A percentile compares a stretch with the other conserved stretches of the same genome.
These are phyloP conservation scores for Sphagnum fallax DNA, from an alignment of 228 moss, liverwort and hornwort species.

Conservation along the genomic window DNA sequence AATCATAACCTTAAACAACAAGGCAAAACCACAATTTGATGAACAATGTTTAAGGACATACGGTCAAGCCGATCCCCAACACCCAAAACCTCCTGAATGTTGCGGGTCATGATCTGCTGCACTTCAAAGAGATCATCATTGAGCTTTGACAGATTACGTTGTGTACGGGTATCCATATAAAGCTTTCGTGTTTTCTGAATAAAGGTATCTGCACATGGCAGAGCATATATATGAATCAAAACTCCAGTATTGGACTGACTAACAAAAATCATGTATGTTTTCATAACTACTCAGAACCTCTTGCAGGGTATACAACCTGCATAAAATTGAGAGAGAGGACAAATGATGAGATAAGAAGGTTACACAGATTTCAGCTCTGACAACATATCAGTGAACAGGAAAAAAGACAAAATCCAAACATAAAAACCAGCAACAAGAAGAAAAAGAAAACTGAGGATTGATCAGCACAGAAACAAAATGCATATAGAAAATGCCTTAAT, in stretches of 20 bases:
- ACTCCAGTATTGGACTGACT: neutral
- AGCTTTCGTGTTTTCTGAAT: conserved; percentile 99
- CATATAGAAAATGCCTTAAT: neutral
- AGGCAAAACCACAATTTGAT: neutral
- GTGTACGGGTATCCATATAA: conserved; percentile 96
- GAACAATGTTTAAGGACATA: conserved; percentile 24
- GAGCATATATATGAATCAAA: neutral
- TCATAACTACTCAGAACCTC: neutral
- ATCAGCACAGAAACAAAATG: neutral
- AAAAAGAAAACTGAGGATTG: neutral
- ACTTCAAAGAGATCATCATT: conserved; percentile 97
- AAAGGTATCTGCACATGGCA: conserved; percentile 65
- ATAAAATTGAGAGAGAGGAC: neutral
- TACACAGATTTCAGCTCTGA: too few relatives aligned
- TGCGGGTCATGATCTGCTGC: conserved; percentile 98
- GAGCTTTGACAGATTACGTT: conserved; percentile 91
- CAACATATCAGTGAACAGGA: neutral
- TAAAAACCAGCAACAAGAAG: neutral
- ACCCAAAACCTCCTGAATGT: conserved; percentile 98
- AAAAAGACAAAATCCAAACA: neutral
- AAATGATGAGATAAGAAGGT: neutral
- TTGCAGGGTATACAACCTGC: neutral
- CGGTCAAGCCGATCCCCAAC: conserved; percentile 93
- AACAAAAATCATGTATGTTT: neutral
- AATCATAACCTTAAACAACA: neutral